Evolutionary conservation across 208 protist species (phyloP).

Genomic region (Angomonas deanei): DNA sequence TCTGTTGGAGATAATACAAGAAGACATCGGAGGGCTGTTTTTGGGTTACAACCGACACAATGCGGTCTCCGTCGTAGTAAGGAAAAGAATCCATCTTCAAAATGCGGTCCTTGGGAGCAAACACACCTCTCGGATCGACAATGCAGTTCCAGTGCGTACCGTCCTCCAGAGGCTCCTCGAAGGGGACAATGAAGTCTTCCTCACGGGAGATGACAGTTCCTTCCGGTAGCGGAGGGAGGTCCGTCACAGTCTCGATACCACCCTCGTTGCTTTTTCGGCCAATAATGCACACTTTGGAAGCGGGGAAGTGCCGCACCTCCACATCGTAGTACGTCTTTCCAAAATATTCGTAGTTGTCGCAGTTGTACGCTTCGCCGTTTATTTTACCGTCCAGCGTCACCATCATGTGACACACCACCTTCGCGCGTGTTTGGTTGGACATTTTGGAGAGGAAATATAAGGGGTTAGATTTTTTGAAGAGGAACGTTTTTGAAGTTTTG

Average conservation of each 20-base stretch:
- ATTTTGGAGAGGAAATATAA: no score
- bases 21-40: not conserved
- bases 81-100: not conserved
- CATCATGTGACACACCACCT: not conserved
- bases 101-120: not conserved
- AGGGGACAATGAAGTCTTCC: not conserved
- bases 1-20: not conserved
- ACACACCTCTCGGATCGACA: not conserved
- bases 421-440: not conserved
- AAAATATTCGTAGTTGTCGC: not conserved
- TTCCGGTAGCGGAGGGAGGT: not conserved
- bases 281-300: not conserved
- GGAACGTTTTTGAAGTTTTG: no score
- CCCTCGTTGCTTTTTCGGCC: not conserved
- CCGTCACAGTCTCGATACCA: not conserved
- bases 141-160: not conserved
- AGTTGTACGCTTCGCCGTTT: not conserved
- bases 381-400: not conserved
- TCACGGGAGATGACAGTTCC: not conserved
- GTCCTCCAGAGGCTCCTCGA: not conserved
- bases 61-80: not conserved
- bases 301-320: not conserved
- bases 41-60: not conserved
- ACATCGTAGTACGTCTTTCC: not conserved
- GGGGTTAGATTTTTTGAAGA: no score